Base-by-base conservation (phyloP, 2,329 filamentous ascomycete genomes). In the Botrytis cinerea region DNA sequence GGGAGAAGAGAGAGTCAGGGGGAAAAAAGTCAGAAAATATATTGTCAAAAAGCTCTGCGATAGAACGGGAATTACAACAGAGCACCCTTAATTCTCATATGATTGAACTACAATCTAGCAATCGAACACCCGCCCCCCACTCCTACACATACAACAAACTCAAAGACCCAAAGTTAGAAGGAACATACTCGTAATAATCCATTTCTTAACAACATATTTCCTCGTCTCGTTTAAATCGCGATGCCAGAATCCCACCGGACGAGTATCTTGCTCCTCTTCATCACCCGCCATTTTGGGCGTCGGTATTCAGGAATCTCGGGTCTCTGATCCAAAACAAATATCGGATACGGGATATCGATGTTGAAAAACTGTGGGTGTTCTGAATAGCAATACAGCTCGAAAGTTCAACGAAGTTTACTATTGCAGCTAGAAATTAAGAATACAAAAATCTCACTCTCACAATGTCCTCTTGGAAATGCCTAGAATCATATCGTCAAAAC, bases 161-260 rank as follows among this genome's bases (percentile, higher is more conserved):
- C 20, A 40, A 40, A n/a, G 18, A 1, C 14, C 6, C 32, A n/a
- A 38, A 18, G 7, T 14, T 4, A 91, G 80, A 64, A 90, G 22
- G 4, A 40, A 78, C 76, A 40, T 73, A 79, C 78, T 79, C 51
- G 75, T 79, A 51, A 74, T 46, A 18, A 54, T 74, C 77, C 78
- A 79, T 54, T 74, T 74, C 67, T 74, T 75, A 7, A 78, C 63
- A 10, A 78, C 74, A 8, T 69, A 51, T 7, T 73, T 70, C 64
- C 78, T 76, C 25, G 64, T 71, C 1, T 28, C 8, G 28, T 68
- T 76, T 28, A 79, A 73, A 14, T 77, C 76, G 8, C 66, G 38
- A 73, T 75, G 64, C 75, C 75, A 79, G 45, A 79, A 79, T 28
- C 77, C 77, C 51, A 78, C 75, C 0, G 75, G 63, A 4, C 46